phyloP scores from a whole-genome alignment of 306 rosid species.

The Prunus campanulata region DNA sequence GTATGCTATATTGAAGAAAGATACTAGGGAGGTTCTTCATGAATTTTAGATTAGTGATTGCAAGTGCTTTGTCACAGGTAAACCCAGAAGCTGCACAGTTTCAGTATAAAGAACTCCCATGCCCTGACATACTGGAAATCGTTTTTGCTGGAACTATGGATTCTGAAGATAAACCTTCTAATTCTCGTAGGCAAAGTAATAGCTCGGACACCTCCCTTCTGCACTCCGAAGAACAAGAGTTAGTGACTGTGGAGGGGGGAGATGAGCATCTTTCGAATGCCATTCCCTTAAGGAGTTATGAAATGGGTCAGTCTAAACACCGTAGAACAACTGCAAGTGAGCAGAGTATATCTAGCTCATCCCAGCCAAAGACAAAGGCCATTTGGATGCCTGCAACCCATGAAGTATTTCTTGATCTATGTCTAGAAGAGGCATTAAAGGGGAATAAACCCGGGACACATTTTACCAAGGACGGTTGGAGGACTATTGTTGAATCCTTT shows the following conservation, averaged over 20 bases:
- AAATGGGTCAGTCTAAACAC: conserved; percentile 36
- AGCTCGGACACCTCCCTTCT: conserved; percentile 30
- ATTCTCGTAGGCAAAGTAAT: conserved; percentile 35
- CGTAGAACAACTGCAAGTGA: conserved; percentile 43
- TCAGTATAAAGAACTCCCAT: conserved; percentile 42
- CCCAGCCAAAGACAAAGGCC: conserved; percentile 43
- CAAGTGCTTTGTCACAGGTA: conserved; percentile 41
- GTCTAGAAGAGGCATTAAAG: conserved; percentile 58
- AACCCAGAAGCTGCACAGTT: conserved; percentile 59
- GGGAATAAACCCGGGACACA: conserved; percentile 68
- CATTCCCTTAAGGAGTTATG: conserved; percentile 33
- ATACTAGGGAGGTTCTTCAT: conserved; percentile 20
- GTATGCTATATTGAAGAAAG: conserved; percentile 23
- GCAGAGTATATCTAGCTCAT: conserved; percentile 53
- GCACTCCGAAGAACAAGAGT: conserved; percentile 23
- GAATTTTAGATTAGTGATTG: conserved; percentile 16
- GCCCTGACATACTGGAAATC: conserved; percentile 42
- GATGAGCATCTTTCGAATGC: conserved; percentile 27
- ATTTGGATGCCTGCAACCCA: conserved; percentile 56
- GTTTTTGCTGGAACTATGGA: conserved; percentile 38
- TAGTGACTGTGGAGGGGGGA: conserved; percentile 22
- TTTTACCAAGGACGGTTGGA: conserved; percentile 77
- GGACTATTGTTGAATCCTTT: conserved; percentile 53
- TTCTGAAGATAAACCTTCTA: conserved; percentile 22
- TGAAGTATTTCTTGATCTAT: conserved; percentile 53